Evolutionary conservation across 2,329 filamentous ascomycete genomes (phyloP).

Genomic region (Chaetomium olivaceum): DNA sequence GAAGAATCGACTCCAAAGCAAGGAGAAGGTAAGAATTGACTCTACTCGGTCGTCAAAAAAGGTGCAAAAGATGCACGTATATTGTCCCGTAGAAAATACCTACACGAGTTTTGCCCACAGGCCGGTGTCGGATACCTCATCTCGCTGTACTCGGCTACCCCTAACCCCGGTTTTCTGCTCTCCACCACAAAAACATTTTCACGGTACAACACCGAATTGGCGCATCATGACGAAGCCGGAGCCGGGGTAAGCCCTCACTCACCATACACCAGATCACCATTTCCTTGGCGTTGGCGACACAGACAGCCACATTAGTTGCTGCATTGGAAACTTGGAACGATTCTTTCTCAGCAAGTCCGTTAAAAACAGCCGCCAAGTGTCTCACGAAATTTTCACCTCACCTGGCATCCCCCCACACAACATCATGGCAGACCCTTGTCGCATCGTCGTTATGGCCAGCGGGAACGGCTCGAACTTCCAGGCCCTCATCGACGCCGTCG

Average conservation of each 20-base stretch:
- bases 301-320: neutral
- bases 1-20: too few relatives aligned
- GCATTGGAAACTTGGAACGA: neutral
- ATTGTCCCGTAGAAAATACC: neutral
- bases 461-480: conserved; percentile 78
- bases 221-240: conserved; percentile 16
- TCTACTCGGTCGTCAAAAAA: neutral
- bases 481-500: conserved; percentile 60
- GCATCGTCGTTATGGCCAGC: conserved; percentile 68
- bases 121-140: conserved; percentile 6
- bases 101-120: neutral
- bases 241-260: neutral
- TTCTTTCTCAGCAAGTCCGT: neutral
- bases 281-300: neutral
- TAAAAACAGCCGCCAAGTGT: neutral
- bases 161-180: conserved; percentile 4
- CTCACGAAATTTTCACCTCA: neutral
- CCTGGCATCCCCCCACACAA: neutral
- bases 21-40: neutral
- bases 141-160: neutral
- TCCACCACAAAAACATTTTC: conserved; percentile 17
- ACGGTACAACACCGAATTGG: conserved; percentile 15
- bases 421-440: conserved; percentile 40
- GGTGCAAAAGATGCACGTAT: neutral
- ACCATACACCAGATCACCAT: neutral